Base-by-base conservation (phyloP, 345 rosid species). In the Sonneratia alba region DNA sequence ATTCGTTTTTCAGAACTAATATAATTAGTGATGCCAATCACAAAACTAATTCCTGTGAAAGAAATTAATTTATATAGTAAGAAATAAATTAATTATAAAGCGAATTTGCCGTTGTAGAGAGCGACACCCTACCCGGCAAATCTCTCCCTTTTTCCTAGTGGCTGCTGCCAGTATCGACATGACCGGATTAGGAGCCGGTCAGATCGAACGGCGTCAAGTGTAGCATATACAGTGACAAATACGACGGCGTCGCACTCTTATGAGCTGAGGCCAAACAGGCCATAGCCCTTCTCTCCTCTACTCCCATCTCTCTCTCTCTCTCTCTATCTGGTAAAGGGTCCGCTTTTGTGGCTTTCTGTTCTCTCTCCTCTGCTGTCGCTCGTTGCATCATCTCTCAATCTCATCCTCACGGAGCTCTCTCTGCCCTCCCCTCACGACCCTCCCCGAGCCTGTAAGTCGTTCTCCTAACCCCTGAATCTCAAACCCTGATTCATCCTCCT, bases 351-450 rank as follows among this genome's bases (percentile, higher is more conserved):
- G 71, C 48, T 76, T 71, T 66, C 72, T 78, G 66, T 63, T 72
- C 24, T 48, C 21, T 67, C 43, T 34, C 51, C 63, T 21, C 37
- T 4, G 74, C 72, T 65, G 63, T 66, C 64, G 40, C 38, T 55
- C 68, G 72, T 13, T 70, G 42, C 62, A 38, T 51, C 48, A 36
- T 62, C 73, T 69, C 73, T 53, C 79, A 76, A 77, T 76, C 86
- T 84, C 81, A 78, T 79, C 79, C 74, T 80, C 83, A 40, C 79
- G 75, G 78, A 85, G 73, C 70, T 74, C 22, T 38, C 24, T 70
- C 51, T 53, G 42, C 3, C 40, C 43, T 12, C 42, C 65, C 82
- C 74, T 72, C 72, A 43, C 57, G 59, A 53, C 14, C 63, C 13
- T 37, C n/a, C 49, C 62, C 11, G 12, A n/a, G 72, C 76, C 68